Base-by-base conservation (phyloP, 1,139 yeast genomes). In the Suzukiozyma palmioleophila region DNA sequence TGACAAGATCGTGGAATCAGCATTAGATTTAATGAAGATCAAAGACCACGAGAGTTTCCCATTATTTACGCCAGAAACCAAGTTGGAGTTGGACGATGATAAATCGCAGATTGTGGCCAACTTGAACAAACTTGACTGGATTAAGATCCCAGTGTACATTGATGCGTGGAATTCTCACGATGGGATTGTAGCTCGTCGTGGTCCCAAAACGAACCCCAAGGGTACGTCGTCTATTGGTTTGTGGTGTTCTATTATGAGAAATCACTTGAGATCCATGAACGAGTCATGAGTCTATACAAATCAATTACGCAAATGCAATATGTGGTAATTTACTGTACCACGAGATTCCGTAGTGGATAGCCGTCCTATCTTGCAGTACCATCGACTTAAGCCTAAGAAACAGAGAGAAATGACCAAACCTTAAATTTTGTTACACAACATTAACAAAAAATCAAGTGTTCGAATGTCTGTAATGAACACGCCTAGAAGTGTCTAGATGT, bases 111-210 rank as follows among this genome's bases (percentile, higher is more conserved):
- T 82, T 25, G 56, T 75, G 27, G 53, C 66, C 2, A 75, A 77
- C 45, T 62, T 84, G 52, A 79, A 80, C 50, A 49, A 59, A 22
- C 51, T 84, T 10, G 63, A 69, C n/a, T 83, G 90, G 89, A 63
- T 75, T 38, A 81, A 83, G 50, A 65, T 83, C 12, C 82, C 89
- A 0, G 78, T 79, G 1, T 79, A 76, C 49, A 66, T 82, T 33
- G 84, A 80, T 48, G 74, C 80, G 12, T 67, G 82, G 58, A 84
- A 84, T 56, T 78, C 92, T 0, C 94, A 84, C 52, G 88, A 80
- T 50, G 82, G 83, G 0, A 79, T 84, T 32, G 81, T 82, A 18
- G 84, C 86, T 9, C 66, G 94, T 45, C 66, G 81, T 42, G 89
- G 89, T 0, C 65, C 80, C 2, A 60, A 59, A 31, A 66, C 75